Evolutionary conservation across 139 green algal species (phyloP).

Genomic region (Astrephomene gubernaculifera): DNA sequence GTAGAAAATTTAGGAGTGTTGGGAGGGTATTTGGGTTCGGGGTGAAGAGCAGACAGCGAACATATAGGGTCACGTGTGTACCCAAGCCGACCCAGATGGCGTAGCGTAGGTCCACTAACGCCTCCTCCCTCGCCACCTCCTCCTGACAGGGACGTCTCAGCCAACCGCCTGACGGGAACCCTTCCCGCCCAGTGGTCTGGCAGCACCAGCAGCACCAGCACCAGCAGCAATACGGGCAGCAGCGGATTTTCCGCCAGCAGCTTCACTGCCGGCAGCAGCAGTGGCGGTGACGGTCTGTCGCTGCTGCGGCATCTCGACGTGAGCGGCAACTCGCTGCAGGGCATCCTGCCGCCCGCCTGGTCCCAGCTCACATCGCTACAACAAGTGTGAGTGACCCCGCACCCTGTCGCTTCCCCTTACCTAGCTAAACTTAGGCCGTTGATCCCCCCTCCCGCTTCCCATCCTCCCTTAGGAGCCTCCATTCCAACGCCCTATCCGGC

Average conservation of each 20-base stretch:
- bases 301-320: constrained; percentile 23
- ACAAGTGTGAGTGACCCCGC: constrained; percentile 16
- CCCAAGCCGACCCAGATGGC: too few species aligned
- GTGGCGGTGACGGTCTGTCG: background rate
- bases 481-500: constrained; percentile 9
- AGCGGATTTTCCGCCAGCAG: too few species aligned
- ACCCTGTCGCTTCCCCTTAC: too few species aligned
- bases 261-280: too few species aligned
- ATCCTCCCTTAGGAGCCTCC: background rate
- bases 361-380: constrained; percentile 23
- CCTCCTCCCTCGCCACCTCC: too few species aligned
- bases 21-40: too few species aligned
- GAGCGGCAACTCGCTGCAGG: background rate
- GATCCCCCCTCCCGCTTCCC: background rate
- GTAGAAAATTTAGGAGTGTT: too few species aligned
- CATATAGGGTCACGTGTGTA: too few species aligned
- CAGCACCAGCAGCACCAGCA: background rate
- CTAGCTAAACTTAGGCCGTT: too few species aligned
- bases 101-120: too few species aligned
- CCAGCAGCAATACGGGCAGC: too few species aligned
- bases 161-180: constrained; percentile 25
- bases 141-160: constrained; percentile 11
- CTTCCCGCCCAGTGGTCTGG: background rate
- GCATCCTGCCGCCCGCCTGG: constrained; percentile 2
- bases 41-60: too few species aligned